These are phyloP conservation scores for Ananas comosus DNA, from an alignment of 176 grass and related monocot species.

Conservation along the genomic window DNA sequence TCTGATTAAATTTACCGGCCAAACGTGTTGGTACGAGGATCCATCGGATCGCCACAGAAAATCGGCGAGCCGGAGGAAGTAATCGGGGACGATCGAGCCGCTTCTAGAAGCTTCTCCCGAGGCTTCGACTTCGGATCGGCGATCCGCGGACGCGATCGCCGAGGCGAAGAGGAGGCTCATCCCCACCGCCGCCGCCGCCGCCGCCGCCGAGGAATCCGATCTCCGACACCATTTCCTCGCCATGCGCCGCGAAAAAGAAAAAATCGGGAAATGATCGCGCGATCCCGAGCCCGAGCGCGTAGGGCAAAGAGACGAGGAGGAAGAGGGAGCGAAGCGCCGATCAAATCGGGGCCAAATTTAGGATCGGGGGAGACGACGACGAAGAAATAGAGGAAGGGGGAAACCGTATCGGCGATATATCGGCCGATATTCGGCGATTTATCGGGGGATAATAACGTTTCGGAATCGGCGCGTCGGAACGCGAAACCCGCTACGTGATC, in stretches of 20 bases:
- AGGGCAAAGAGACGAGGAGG: too few species aligned
- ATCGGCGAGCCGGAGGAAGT: constrained; percentile 36
- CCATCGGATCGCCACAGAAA: constrained; percentile 40
- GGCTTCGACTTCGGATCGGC: neutral
- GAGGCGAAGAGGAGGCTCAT: neutral
- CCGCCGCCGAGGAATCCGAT: neutral
- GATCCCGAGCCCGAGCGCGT: too few species aligned
- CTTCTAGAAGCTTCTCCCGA: neutral
- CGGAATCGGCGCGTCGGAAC: too few species aligned
- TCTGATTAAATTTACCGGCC: constrained; percentile 47
- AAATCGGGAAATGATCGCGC: neutral
- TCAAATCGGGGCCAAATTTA: too few species aligned
- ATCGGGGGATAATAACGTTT: too few species aligned
- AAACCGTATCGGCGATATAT: too few species aligned
- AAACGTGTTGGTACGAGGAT: constrained; percentile 58
- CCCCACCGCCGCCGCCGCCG: neutral
- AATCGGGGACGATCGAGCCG: constrained; percentile 11
- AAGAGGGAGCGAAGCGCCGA: too few species aligned
- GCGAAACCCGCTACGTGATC: too few species aligned
- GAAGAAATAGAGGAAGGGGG: too few species aligned
- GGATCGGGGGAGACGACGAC: too few species aligned
- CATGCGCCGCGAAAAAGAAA: neutral
- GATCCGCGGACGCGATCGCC: neutral
- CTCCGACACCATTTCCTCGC: constrained; percentile 1
- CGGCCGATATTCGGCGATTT: too few species aligned